These are phyloP conservation scores for Tubosaeta brunneosetosa DNA, from an alignment of 768 basidiomycete genomes.

Conservation along the genomic window DNA sequence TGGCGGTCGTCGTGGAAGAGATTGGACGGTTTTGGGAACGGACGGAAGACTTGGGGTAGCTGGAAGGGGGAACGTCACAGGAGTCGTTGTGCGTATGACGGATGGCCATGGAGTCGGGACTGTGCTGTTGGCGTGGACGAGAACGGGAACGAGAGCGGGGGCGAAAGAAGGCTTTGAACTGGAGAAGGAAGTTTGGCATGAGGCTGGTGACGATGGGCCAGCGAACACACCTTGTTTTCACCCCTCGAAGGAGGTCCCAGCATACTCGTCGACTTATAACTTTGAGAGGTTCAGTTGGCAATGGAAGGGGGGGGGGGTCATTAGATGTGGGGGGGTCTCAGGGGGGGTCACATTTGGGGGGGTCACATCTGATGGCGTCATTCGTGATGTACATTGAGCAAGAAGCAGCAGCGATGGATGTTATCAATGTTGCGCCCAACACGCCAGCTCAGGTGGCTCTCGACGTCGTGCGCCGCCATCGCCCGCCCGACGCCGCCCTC, in stretches of 20 bases:
- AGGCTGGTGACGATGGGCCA: neutral
- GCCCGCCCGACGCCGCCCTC: conserved; percentile 20
- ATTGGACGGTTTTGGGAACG: conserved; percentile 57
- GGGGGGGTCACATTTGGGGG: neutral
- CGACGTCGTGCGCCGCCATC: neutral
- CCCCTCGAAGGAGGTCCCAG: neutral
- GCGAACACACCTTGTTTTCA: conserved; percentile 42
- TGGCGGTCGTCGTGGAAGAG: conserved; percentile 60
- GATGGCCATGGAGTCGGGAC: conserved; percentile 1
- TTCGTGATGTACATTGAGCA: neutral
- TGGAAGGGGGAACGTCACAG: conserved; percentile 14
- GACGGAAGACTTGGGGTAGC: conserved; percentile 37
- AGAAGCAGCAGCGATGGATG: too few relatives aligned
- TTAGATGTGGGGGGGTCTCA: neutral
- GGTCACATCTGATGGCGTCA: neutral
- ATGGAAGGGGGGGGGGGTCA: conserved; percentile 4
- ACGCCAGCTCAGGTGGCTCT: neutral
- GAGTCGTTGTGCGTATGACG: conserved; percentile 13
- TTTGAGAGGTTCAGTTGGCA: too few relatives aligned
- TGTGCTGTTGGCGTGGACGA: conserved; percentile 27
- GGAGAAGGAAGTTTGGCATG: neutral
- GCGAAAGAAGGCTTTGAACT: conserved; percentile 62
- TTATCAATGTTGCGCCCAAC: neutral
- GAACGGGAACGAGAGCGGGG: conserved; percentile 48
- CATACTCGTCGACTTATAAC: neutral